A percentile compares a stretch with the other conserved stretches of the same genome.
Evolutionary conservation across 2,329 filamentous ascomycete species (phyloP).

Genomic region (Atkinsonella texensis): DNA sequence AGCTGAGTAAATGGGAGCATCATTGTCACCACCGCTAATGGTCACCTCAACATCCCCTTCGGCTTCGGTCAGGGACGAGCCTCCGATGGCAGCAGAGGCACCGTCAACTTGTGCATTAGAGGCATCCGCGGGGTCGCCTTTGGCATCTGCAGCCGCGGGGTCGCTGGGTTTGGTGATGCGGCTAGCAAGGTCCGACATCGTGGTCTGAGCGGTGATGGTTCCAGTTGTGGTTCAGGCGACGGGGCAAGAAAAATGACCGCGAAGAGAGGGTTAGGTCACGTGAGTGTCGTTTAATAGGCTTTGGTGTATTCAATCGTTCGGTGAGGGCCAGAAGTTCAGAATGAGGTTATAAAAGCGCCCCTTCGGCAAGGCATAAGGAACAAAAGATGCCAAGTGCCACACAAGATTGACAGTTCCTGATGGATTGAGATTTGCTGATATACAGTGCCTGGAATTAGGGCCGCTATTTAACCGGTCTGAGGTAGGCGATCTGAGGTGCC

Average conservation of each 20-base stretch:
- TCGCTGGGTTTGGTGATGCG: conserved; percentile 4
- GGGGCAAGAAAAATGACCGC: neutral
- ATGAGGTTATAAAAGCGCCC: too few species aligned
- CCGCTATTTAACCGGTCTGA: neutral
- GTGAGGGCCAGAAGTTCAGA: neutral
- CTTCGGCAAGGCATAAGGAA: too few species aligned
- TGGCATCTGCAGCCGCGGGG: neutral
- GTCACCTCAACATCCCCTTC: conserved; percentile 8
- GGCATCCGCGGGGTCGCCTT: neutral
- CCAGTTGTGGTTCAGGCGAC: neutral
- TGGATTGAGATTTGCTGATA: neutral
- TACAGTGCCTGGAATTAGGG: neutral
- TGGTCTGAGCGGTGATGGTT: neutral
- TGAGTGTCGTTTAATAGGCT: too few species aligned
- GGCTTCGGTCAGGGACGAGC: conserved; percentile 4
- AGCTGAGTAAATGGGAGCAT: conserved; percentile 6
- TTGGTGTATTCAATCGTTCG: conserved; percentile 1
- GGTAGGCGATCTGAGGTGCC: too few species aligned
- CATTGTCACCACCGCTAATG: conserved; percentile 4
- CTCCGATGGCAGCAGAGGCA: conserved; percentile 5
- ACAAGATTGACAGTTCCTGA: too few species aligned
- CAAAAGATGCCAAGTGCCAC: too few species aligned
- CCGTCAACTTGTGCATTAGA: conserved; percentile 6
- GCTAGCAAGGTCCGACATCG: conserved; percentile 8
- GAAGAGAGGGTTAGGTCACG: too few species aligned